phyloP scores from a whole-genome alignment of 169 alveolate species.

The Cryptosporidium parvum region DNA sequence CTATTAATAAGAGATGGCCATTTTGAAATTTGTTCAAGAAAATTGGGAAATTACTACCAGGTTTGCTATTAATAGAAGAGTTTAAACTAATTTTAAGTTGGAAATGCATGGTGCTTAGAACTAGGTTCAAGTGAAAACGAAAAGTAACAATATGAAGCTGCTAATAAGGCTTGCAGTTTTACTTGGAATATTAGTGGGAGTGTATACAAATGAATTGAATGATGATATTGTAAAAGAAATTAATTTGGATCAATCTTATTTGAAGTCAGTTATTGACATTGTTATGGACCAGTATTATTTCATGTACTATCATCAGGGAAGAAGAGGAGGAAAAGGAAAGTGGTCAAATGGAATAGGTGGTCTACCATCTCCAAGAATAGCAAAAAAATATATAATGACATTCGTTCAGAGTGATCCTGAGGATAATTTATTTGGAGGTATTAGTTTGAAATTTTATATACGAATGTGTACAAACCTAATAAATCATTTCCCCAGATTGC shows the following conservation, averaged over 20 bases:
- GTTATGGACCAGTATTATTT: constrained; percentile 38
- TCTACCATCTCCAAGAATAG: constrained; percentile 69
- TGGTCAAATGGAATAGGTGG: constrained; percentile 75
- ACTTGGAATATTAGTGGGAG: not conserved
- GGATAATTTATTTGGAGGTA: constrained; percentile 21
- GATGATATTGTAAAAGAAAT: not conserved
- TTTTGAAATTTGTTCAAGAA: not conserved
- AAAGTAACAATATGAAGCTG: not conserved
- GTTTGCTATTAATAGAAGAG: not conserved
- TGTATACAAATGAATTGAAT: not conserved
- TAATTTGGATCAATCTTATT: constrained; percentile 11
- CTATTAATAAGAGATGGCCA: constrained; percentile 2
- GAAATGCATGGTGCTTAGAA: constrained; percentile 1
- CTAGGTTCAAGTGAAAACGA: not conserved
- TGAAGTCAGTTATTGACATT: constrained; percentile 15
- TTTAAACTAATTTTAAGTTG: not conserved
- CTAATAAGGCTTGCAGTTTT: not conserved
- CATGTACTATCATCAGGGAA: constrained; percentile 68
- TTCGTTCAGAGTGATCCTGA: constrained; percentile 37
- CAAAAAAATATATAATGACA: constrained; percentile 24
- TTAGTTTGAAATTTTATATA: constrained; percentile 31
- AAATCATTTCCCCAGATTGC: constrained; percentile 45
- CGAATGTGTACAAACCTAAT: constrained; percentile 49
- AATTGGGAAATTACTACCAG: not conserved
- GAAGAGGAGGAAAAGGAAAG: constrained; percentile 67